These are phyloP conservation scores for Backusella circina DNA, from an alignment of 192 early-diverging fungal genomes.

Conservation along the genomic window DNA sequence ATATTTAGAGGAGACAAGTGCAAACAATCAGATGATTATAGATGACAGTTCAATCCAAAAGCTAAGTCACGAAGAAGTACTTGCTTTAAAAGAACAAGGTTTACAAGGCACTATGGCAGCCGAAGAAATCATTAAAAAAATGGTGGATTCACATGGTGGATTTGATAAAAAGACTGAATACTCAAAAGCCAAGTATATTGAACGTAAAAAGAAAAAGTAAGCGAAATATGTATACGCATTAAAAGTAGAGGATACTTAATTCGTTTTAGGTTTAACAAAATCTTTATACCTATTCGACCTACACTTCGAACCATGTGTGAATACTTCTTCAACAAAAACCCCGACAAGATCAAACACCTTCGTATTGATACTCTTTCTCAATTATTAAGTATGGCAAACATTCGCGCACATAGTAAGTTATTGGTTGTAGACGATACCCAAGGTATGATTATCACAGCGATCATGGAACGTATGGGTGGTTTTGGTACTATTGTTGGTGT, in stretches of 20 bases:
- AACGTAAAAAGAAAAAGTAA: conserved; percentile 79
- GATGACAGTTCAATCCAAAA: conserved; percentile 76
- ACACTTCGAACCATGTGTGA: conserved; percentile 73
- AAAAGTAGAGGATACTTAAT: conserved; percentile 57
- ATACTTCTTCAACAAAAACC: conserved; percentile 76
- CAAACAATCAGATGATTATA: conserved; percentile 80
- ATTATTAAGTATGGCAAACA: conserved; percentile 78
- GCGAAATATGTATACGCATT: conserved; percentile 79
- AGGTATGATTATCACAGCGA: conserved; percentile 75
- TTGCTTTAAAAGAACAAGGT: conserved; percentile 71
- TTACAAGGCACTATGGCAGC: conserved; percentile 63
- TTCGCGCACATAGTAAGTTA: conserved; percentile 64
- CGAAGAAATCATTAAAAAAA: conserved; percentile 72
- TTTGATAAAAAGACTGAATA: conserved; percentile 94
- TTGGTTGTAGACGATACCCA: conserved; percentile 90
- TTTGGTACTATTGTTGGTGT: conserved; percentile 65
- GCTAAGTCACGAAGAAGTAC: conserved; percentile 79
- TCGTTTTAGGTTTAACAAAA: conserved; percentile 65
- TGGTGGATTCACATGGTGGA: conserved; percentile 78
- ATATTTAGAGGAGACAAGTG: conserved; percentile 60
- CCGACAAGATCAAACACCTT: conserved; percentile 60
- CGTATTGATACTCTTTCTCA: conserved; percentile 92
- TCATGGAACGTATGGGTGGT: conserved; percentile 77
- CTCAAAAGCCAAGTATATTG: conserved; percentile 93
- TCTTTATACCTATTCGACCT: conserved; percentile 75